phyloP scores from a whole-genome alignment of 2,329 filamentous ascomycete species.

The Penicillium sp. region DNA sequence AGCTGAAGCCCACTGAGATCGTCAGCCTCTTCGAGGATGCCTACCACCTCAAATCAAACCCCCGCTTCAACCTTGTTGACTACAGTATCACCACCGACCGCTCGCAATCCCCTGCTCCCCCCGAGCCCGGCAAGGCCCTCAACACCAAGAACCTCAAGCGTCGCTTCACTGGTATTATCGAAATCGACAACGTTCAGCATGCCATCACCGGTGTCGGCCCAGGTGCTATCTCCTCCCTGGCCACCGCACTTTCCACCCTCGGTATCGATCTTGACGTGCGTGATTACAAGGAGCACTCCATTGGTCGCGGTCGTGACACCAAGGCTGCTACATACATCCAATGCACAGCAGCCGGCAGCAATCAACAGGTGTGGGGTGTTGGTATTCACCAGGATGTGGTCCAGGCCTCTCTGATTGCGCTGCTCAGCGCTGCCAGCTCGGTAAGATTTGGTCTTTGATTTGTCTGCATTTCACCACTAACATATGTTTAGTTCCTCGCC shows the following conservation, averaged over 20 bases:
- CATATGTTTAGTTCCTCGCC: conserved; percentile 62
- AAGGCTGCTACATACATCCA: conserved; percentile 97
- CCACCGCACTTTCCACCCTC: conserved; percentile 72
- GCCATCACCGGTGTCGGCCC: conserved; percentile 77
- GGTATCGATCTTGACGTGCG: conserved; percentile 86
- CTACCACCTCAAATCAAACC: conserved; percentile 80
- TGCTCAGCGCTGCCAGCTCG: conserved; percentile 80
- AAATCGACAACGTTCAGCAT: conserved; percentile 77
- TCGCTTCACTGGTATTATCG: conserved; percentile 79
- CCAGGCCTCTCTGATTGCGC: conserved; percentile 80
- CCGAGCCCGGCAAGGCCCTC: conserved; percentile 66
- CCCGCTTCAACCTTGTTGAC: conserved; percentile 82
- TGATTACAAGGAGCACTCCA: conserved; percentile 95
- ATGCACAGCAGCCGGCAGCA: conserved; percentile 67
- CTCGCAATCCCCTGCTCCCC: conserved; percentile 68
- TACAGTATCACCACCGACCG: conserved; percentile 88
- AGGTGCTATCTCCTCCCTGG: conserved; percentile 85
- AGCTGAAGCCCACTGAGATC: conserved; percentile 81
- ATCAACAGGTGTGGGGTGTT: conserved; percentile 48
- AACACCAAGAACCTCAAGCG: conserved; percentile 76
- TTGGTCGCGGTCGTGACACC: conserved; percentile 74
- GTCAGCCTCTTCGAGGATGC: conserved; percentile 81
- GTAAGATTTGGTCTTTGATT: conserved; percentile 53
- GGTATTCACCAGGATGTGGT: conserved; percentile 86
- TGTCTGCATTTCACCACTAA: not conserved